These are phyloP conservation scores for Carallia pectinifolia DNA, from an alignment of 345 rosid genomes.

Conservation along the genomic window DNA sequence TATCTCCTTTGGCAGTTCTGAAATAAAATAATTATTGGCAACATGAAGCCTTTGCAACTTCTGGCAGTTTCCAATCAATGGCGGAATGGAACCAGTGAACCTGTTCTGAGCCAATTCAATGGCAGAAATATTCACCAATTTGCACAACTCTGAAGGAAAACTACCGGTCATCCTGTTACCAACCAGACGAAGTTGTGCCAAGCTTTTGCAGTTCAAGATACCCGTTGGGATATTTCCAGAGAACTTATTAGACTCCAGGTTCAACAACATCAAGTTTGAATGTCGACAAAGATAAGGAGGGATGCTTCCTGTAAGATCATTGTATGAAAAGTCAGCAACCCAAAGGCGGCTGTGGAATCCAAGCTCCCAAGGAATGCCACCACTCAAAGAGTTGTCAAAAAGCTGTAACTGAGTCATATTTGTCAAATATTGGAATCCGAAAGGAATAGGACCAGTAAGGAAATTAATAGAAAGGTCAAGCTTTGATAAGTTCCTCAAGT, in stretches of 20 bases:
- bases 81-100: conserved; percentile 65
- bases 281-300: conserved; percentile 67
- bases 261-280: conserved; percentile 61
- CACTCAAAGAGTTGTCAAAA: conserved; percentile 64
- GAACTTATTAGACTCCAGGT: conserved; percentile 67
- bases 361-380: conserved; percentile 61
- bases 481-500: conserved; percentile 48
- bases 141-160: conserved; percentile 62
- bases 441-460: conserved; percentile 62
- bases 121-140: conserved; percentile 68
- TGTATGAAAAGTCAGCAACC: conserved; percentile 64
- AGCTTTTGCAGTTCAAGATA: conserved; percentile 56
- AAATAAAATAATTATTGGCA: conserved; percentile 59
- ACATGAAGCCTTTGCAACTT: conserved; percentile 68
- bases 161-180: conserved; percentile 63
- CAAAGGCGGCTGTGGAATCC: conserved; percentile 57
- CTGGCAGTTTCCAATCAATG: conserved; percentile 51
- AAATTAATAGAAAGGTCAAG: conserved; percentile 77
- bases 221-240: conserved; percentile 68
- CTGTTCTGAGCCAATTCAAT: conserved; percentile 67
- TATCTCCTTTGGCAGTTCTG: conserved; percentile 58
- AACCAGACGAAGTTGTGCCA: conserved; percentile 68
- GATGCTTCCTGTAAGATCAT: conserved; percentile 55
- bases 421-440: conserved; percentile 56
- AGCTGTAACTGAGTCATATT: conserved; percentile 62